Conservation (phyloP, 768 basidiomycete species). For the Terana coerulea region DNA sequence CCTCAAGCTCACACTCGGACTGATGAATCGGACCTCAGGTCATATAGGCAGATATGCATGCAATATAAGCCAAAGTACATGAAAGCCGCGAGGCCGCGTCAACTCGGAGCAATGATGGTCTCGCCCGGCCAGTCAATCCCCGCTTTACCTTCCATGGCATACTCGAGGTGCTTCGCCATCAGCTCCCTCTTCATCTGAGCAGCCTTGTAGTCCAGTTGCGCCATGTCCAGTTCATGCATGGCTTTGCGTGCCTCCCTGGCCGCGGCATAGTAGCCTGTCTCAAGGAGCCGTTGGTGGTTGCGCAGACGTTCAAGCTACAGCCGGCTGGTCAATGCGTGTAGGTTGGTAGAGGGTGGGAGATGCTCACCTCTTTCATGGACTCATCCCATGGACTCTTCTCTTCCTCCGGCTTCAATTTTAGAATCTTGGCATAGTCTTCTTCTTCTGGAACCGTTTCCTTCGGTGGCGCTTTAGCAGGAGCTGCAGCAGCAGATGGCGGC, state of each 20-base stretch:
- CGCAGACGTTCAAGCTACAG: neutral
- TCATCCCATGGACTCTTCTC: too few relatives aligned
- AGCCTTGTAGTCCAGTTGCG: slow-evolving; percentile 54
- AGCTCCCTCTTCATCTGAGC: slow-evolving; percentile 56
- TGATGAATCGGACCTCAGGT: too few relatives aligned
- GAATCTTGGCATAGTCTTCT: too few relatives aligned
- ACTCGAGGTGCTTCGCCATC: slow-evolving; percentile 56
- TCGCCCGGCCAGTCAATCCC: slow-evolving; percentile 44
- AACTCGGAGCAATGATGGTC: neutral
- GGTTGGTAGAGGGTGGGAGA: too few relatives aligned
- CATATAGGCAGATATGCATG: too few relatives aligned
- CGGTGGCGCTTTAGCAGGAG: neutral
- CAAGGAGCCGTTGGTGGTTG: neutral
- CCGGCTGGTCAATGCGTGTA: too few relatives aligned
- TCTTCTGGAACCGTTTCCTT: too few relatives aligned
- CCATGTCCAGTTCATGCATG: slow-evolving; percentile 57
- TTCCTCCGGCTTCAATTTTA: too few relatives aligned
- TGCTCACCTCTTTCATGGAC: too few relatives aligned
- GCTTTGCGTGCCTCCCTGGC: slow-evolving; percentile 31
- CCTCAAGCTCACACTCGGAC: too few relatives aligned
- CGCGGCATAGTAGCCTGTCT: slow-evolving; percentile 9
- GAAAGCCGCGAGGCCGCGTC: neutral
- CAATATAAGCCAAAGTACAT: neutral
- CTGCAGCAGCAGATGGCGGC: neutral
- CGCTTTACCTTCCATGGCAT: slow-evolving; percentile 56